Conservation (phyloP, 2,329 filamentous ascomycete genomes). For the Colletotrichum sp. region DNA sequence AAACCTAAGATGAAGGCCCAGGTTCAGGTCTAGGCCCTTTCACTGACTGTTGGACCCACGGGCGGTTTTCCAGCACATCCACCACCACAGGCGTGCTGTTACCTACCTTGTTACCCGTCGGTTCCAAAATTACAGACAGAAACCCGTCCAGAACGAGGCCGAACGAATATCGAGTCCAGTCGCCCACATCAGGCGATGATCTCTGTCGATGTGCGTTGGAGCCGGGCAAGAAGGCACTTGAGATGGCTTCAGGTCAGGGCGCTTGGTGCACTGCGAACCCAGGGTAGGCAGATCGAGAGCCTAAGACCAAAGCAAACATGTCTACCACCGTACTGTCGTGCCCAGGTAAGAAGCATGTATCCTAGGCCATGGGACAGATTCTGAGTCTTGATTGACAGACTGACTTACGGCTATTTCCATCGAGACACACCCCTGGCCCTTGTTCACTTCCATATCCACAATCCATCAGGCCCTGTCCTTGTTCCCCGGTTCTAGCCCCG, state of each 20-base stretch:
- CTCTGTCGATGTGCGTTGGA: neutral
- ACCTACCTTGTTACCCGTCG: neutral
- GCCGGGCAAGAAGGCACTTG: neutral
- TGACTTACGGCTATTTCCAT: constrained; percentile 6
- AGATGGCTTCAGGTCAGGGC: neutral
- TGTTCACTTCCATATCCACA: neutral
- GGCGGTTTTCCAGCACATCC: neutral
- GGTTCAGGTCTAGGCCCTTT: neutral
- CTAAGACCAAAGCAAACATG: neutral
- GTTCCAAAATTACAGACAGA: neutral
- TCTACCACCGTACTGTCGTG: neutral
- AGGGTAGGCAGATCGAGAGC: neutral
- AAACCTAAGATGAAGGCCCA: neutral
- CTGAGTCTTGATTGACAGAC: neutral
- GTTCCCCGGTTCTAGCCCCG: neutral
- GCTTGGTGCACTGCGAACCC: neutral
- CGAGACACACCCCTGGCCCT: constrained; percentile 1
- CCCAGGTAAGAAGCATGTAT: neutral
- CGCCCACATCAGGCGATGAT: neutral
- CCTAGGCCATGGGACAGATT: constrained; percentile 3
- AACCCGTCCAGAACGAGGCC: neutral
- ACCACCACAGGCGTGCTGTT: neutral
- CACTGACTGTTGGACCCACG: neutral
- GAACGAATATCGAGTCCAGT: neutral
- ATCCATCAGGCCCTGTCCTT: neutral